These are phyloP conservation scores for Cantharellus anzutake DNA, from an alignment of 768 basidiomycete genomes.

Conservation along the genomic window DNA sequence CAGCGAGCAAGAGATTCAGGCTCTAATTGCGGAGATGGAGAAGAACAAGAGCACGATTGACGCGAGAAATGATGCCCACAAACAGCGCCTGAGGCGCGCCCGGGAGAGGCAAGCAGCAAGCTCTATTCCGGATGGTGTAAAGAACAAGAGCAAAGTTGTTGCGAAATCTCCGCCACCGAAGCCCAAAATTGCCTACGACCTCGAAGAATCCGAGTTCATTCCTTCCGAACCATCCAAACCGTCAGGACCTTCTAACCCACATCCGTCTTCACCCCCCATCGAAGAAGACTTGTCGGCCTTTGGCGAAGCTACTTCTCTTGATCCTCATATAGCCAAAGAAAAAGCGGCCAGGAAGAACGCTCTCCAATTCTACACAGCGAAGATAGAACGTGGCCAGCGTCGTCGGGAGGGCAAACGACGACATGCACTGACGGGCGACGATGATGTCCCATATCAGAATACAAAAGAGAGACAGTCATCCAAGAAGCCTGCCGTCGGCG, in stretches of 20 bases:
- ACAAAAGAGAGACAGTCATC: constrained; percentile 49
- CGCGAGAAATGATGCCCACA: constrained; percentile 17
- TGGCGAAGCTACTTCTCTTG: constrained; percentile 56
- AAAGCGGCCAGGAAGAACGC: constrained; percentile 66
- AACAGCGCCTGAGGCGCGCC: not conserved
- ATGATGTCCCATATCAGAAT: constrained; percentile 50
- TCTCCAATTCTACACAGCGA: constrained; percentile 83
- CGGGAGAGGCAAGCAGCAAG: not conserved
- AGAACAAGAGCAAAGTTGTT: constrained; percentile 5
- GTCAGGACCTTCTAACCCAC: not conserved
- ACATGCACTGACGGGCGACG: constrained; percentile 63
- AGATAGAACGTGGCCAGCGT: constrained; percentile 66
- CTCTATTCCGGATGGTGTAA: constrained; percentile 18
- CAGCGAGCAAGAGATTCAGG: not conserved
- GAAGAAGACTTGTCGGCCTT: constrained; percentile 21
- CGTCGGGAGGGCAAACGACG: constrained; percentile 52
- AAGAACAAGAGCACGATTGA: not conserved
- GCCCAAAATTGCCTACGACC: constrained; percentile 33
- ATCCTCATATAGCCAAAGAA: constrained; percentile 57
- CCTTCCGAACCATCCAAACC: not conserved
- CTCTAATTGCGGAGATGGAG: not conserved
- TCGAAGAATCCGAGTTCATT: constrained; percentile 57
- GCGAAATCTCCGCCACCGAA: constrained; percentile 13
- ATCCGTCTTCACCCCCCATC: constrained; percentile 11
- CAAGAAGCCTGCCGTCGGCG: constrained; percentile 21